phyloP scores from a whole-genome alignment of 768 basidiomycete genomes.

The Pleurotus pulmonarius region DNA sequence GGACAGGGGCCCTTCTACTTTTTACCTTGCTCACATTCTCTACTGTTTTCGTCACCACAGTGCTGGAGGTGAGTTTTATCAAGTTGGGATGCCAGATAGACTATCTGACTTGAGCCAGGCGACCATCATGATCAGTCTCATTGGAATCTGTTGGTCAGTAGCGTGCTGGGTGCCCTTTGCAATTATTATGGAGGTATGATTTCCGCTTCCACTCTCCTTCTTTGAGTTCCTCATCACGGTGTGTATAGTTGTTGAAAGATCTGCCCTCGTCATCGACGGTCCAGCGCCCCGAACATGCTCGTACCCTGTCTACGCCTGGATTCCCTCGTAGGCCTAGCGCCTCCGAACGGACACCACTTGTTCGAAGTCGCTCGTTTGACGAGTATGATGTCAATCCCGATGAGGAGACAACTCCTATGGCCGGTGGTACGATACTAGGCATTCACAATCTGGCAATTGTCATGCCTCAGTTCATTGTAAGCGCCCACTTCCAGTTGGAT shows the following conservation, averaged over 20 bases:
- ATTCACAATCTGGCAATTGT: constrained; percentile 96
- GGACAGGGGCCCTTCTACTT: constrained; percentile 82
- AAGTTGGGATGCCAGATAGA: neutral
- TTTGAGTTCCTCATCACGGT: neutral
- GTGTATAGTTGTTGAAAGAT: constrained; percentile 67
- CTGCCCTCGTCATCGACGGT: constrained; percentile 36
- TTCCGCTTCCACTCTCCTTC: neutral
- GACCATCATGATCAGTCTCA: constrained; percentile 73
- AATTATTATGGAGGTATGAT: constrained; percentile 90
- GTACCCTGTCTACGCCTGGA: constrained; percentile 50
- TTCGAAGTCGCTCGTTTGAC: constrained; percentile 56
- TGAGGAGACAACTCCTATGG: constrained; percentile 46
- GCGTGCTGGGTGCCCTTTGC: constrained; percentile 98
- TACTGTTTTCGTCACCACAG: constrained; percentile 84
- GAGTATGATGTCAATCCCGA: constrained; percentile 37
- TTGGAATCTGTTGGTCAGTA: constrained; percentile 95
- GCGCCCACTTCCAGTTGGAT: constrained; percentile 24
- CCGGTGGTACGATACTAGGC: constrained; percentile 89
- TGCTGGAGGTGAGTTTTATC: constrained; percentile 50
- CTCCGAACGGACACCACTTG: constrained; percentile 55
- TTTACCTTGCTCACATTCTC: constrained; percentile 78
- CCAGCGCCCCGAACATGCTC: constrained; percentile 45
- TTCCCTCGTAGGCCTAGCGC: constrained; percentile 24
- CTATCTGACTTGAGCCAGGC: constrained; percentile 42
- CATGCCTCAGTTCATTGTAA: constrained; percentile 88